These are phyloP conservation scores for Catharanthus roseus DNA, from an alignment of 257 asterid genomes.

Conservation along the genomic window DNA sequence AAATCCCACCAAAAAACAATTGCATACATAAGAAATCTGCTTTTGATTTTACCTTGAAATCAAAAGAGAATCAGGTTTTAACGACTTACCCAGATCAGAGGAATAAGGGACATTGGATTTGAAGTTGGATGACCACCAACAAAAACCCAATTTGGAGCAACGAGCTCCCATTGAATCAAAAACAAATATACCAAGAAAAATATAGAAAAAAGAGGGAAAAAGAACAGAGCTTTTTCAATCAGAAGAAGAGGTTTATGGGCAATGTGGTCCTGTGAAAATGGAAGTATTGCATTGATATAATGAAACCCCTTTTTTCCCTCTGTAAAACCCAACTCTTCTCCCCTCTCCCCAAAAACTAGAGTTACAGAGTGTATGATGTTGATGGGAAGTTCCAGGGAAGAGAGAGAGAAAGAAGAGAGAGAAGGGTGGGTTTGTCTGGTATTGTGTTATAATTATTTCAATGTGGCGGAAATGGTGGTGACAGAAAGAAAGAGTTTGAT, in stretches of 20 bases:
- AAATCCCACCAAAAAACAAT: conserved; percentile 4
- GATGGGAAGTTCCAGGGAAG: conserved; percentile 7
- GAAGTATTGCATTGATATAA: conserved; percentile 1
- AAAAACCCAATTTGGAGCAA: conserved; percentile 37
- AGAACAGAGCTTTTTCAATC: neutral
- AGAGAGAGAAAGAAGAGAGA: neutral
- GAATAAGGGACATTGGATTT: conserved; percentile 34
- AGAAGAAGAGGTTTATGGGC: neutral
- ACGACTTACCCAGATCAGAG: conserved; percentile 29
- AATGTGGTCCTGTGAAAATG: neutral
- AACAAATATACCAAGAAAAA: neutral
- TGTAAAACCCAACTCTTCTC: neutral
- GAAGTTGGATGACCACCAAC: conserved; percentile 32
- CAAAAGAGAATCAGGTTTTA: neutral
- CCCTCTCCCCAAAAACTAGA: neutral
- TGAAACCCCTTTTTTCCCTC: conserved; percentile 8
- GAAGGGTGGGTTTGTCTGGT: neutral
- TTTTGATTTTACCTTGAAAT: neutral
- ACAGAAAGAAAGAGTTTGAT: too few species aligned
- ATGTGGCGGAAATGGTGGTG: conserved; percentile 2
- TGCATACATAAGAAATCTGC: neutral
- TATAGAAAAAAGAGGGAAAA: neutral
- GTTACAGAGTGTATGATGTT: neutral
- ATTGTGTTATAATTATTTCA: neutral
- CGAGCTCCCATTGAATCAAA: conserved; percentile 38